A percentile compares a stretch with the other conserved stretches of the same genome.
These are phyloP conservation scores for Trichoderma asperellum DNA, from an alignment of 2,329 filamentous ascomycete species.

Conservation along the genomic window DNA sequence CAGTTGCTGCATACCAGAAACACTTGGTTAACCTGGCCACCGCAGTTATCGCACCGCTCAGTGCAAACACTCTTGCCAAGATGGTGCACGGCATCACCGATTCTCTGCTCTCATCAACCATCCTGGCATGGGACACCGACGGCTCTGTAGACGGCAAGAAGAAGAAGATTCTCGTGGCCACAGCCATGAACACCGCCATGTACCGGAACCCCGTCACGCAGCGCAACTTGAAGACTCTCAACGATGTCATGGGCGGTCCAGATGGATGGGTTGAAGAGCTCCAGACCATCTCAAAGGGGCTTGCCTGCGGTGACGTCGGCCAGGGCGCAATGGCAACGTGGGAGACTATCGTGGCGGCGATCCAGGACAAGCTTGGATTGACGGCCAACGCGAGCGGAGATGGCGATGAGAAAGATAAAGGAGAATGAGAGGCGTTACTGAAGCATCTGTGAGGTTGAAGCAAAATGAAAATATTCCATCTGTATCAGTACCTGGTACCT, in stretches of 20 bases:
- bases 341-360: conserved; percentile 69
- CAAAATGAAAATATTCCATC: neutral
- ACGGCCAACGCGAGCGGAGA: neutral
- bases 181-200: conserved; percentile 90
- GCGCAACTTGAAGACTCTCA: conserved; percentile 69
- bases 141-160: conserved; percentile 59
- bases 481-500: neutral
- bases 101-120: conserved; percentile 71
- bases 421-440: neutral
- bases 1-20: neutral
- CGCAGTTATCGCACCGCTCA: conserved; percentile 73
- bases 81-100: conserved; percentile 78
- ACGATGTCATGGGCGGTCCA: conserved; percentile 71
- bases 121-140: conserved; percentile 87
- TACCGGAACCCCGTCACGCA: conserved; percentile 82
- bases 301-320: conserved; percentile 86
- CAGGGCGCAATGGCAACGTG: conserved; percentile 83
- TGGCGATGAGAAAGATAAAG: neutral
- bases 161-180: conserved; percentile 74
- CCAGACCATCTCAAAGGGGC: conserved; percentile 70
- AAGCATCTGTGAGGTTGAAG: neutral
- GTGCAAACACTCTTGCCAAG: conserved; percentile 85
- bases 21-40: neutral
- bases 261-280: conserved; percentile 66
- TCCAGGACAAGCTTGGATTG: conserved; percentile 57